Evolutionary conservation across 306 rosid genomes (phyloP).

Genomic region (Rubus idaeus): DNA sequence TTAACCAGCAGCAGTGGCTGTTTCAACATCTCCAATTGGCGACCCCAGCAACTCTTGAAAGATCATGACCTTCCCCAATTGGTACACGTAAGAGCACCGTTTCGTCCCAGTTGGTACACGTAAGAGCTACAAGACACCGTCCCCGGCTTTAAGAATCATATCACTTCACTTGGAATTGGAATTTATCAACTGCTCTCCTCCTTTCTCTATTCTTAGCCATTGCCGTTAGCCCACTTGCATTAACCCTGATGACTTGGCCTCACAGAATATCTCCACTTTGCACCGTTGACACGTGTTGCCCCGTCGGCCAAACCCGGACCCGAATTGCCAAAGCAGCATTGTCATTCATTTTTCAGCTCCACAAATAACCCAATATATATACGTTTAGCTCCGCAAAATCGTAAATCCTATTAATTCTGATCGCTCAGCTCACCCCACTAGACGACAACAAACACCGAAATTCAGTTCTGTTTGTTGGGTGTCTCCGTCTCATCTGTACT

Average conservation of each 20-base stretch:
- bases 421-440: not conserved
- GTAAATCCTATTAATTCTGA: too few relatives aligned
- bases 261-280: not conserved
- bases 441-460: slow-evolving; percentile 13
- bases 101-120: not conserved
- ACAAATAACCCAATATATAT: not conserved
- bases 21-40: slow-evolving; percentile 2
- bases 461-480: not conserved
- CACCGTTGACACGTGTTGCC: slow-evolving; percentile 13
- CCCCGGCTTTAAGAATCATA: too few relatives aligned
- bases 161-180: too few relatives aligned
- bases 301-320: not conserved
- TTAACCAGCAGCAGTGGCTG: not conserved
- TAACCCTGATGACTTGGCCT: slow-evolving; percentile 7
- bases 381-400: too few relatives aligned
- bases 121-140: too few relatives aligned
- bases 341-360: too few relatives aligned
- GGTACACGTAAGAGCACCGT: not conserved
- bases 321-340: too few relatives aligned
- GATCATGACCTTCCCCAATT: not conserved
- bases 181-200: too few relatives aligned
- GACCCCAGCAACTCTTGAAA: not conserved
- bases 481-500: not conserved
- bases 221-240: not conserved
- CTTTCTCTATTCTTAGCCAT: not conserved